Evolutionary conservation across 352 stramenopile genomes (phyloP).

Genomic region (Globisporangium mamillatum): DNA sequence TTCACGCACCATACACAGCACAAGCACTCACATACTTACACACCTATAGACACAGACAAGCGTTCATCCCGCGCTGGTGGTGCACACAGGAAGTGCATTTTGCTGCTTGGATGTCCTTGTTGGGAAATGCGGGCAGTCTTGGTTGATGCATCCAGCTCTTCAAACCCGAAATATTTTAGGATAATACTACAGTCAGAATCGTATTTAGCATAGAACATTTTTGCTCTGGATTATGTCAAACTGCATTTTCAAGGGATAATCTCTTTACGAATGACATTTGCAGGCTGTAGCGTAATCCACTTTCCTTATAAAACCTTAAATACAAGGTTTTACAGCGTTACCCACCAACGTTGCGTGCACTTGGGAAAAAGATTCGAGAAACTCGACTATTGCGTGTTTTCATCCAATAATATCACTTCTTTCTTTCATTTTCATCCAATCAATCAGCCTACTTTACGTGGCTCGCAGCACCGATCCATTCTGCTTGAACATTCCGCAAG

Average conservation of each 20-base stretch:
- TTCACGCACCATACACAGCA: background rate
- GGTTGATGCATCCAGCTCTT: background rate
- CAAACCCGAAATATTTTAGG: background rate
- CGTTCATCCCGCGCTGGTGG: background rate
- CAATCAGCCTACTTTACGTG: background rate
- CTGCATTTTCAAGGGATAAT: background rate
- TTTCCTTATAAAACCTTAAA: background rate
- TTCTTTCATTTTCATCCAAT: background rate
- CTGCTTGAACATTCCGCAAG: constrained; percentile 7
- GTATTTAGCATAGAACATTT: background rate
- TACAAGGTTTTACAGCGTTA: background rate
- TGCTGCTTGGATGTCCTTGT: background rate
- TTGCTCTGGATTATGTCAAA: too few relatives aligned
- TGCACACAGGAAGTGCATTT: background rate
- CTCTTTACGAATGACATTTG: background rate
- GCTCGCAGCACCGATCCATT: background rate
- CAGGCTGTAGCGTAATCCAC: background rate
- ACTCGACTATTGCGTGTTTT: background rate
- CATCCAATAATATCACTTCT: background rate
- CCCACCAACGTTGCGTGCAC: background rate
- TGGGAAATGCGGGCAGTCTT: background rate
- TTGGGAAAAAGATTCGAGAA: constrained; percentile 14
- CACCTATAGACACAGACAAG: background rate
- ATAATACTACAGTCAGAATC: background rate
- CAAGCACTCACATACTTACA: background rate